Evolutionary conservation across 2,329 filamentous ascomycete species (phyloP).

Genomic region (Endocalyx cinctus): DNA sequence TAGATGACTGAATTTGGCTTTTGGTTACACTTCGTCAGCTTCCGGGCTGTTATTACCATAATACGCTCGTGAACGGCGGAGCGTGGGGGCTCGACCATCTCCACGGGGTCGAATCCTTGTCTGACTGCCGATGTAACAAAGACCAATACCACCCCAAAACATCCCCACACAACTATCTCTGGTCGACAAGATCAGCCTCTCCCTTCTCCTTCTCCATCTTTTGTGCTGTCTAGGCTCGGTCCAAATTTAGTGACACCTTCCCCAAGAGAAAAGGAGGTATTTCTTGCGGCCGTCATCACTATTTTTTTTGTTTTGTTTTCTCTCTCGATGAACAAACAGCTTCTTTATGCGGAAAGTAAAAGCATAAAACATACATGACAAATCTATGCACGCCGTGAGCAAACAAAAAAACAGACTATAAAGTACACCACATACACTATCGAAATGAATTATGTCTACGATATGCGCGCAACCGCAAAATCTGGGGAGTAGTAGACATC

Average conservation of each 20-base stretch:
- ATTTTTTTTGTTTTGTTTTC: too few species aligned
- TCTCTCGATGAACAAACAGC: background rate
- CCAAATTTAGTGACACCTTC: background rate
- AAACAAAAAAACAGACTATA: background rate
- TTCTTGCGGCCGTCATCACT: background rate
- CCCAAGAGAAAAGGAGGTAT: background rate
- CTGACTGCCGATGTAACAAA: slow-evolving; percentile 12
- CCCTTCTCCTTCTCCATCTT: background rate
- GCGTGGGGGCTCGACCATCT: slow-evolving; percentile 10
- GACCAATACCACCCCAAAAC: slow-evolving; percentile 11
- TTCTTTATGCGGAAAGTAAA: background rate
- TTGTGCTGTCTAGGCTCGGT: background rate
- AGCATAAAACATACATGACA: background rate
- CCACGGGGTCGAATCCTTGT: slow-evolving; percentile 23
- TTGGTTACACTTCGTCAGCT: slow-evolving; percentile 9
- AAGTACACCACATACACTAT: background rate
- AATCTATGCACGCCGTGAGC: too few species aligned
- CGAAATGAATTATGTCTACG: background rate
- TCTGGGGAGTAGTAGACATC: too few species aligned
- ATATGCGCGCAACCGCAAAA: too few species aligned
- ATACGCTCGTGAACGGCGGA: slow-evolving; percentile 16
- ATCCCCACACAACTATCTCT: background rate
- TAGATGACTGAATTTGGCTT: too few species aligned
- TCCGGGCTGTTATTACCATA: slow-evolving; percentile 19
- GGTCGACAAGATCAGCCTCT: background rate